Percentiles rank a stretch among this genome's conserved stretches.
These are phyloP conservation scores for Cyclospora cayetanensis DNA, from an alignment of 169 alveolate species.

Conservation along the genomic window DNA sequence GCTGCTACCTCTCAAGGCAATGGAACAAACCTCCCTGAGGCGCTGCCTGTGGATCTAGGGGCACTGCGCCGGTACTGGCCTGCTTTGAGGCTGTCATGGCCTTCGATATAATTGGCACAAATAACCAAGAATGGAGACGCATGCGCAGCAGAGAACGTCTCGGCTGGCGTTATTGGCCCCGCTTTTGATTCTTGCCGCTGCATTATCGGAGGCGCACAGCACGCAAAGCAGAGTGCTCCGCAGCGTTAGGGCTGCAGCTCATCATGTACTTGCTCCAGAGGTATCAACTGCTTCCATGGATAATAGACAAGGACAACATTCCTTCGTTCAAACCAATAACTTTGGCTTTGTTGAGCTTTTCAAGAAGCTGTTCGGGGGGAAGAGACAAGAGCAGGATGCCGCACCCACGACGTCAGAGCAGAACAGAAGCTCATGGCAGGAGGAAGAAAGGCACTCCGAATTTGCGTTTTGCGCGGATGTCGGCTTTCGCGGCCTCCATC, in stretches of 20 bases:
- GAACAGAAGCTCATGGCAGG: constrained; percentile 28
- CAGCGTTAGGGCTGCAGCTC: background rate
- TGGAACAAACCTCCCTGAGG: background rate
- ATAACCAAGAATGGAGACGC: background rate
- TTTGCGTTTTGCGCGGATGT: constrained; percentile 52
- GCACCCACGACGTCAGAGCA: constrained; percentile 59
- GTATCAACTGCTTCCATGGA: background rate
- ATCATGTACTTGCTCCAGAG: constrained; percentile 15
- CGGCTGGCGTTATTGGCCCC: background rate
- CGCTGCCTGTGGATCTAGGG: background rate
- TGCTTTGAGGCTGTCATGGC: background rate
- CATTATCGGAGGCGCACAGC: background rate
- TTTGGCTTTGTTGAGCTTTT: constrained; percentile 43
- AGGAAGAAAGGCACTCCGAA: constrained; percentile 50
- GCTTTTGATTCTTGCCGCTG: background rate
- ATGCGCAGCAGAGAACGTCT: background rate
- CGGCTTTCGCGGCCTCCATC: constrained; percentile 54
- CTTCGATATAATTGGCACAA: background rate
- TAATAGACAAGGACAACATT: no score
- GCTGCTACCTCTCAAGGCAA: background rate
- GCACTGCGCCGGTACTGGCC: background rate
- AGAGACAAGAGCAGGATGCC: background rate
- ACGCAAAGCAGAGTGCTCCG: constrained; percentile 18
- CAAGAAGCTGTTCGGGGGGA: constrained; percentile 44
- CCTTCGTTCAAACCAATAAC: no score